phyloP scores from a whole-genome alignment of 257 asterid genomes.

The Datura wrightii region DNA sequence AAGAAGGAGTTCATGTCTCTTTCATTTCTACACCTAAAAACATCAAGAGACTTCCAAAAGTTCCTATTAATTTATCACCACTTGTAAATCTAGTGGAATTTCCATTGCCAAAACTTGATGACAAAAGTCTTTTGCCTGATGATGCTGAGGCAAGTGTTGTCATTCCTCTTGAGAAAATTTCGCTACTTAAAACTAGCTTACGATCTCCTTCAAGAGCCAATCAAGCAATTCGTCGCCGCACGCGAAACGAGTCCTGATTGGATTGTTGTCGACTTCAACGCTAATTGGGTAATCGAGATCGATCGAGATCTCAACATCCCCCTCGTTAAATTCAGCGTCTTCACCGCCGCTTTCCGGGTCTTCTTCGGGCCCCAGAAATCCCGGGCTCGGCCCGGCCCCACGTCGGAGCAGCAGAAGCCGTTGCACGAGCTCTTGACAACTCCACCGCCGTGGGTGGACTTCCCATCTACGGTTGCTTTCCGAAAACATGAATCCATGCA shows the following conservation, averaged over 20 bases:
- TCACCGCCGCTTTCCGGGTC: neutral
- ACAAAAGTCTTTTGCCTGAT: constrained; percentile 29
- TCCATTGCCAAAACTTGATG: neutral
- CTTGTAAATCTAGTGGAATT: neutral
- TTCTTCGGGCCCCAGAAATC: constrained; percentile 27
- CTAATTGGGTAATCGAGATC: neutral
- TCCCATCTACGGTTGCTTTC: constrained; percentile 26
- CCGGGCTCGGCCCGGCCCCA: neutral
- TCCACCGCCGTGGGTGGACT: constrained; percentile 32
- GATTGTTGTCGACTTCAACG: neutral
- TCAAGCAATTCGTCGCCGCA: no score
- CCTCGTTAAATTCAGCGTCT: neutral
- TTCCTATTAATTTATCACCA: constrained; percentile 30
- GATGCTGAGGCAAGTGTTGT: constrained; percentile 41
- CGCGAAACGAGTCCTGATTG: no score
- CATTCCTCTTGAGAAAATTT: constrained; percentile 7
- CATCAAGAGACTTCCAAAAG: constrained; percentile 40
- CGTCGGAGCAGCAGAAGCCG: no score
- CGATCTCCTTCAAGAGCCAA: no score
- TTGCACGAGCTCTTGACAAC: neutral
- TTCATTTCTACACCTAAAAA: constrained; percentile 36
- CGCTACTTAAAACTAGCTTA: no score
- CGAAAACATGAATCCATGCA: neutral
- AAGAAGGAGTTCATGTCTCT: constrained; percentile 32
- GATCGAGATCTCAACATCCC: neutral